These are phyloP conservation scores for Neofusicoccum kwambonambiense DNA, from an alignment of 2,329 filamentous ascomycete genomes.

Conservation along the genomic window DNA sequence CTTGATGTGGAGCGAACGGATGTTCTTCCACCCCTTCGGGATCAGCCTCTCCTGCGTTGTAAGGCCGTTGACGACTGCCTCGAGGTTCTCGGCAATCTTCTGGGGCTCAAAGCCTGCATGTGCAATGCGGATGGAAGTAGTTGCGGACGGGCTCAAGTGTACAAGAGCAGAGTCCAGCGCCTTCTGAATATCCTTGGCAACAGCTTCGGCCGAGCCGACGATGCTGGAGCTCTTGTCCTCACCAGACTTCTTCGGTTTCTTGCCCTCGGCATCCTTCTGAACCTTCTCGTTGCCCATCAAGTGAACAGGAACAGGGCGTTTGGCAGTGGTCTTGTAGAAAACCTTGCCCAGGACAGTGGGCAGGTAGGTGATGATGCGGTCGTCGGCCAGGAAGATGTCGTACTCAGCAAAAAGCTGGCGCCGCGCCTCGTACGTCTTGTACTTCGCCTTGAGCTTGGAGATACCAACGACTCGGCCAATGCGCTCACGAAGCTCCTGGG, in stretches of 20 bases:
- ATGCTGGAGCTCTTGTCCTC: slow-evolving; percentile 34
- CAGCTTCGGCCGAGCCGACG: slow-evolving; percentile 60
- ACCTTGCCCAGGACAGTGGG: slow-evolving; percentile 82
- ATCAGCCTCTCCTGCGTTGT: slow-evolving; percentile 69
- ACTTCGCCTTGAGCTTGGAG: slow-evolving; percentile 84
- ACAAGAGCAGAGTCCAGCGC: slow-evolving; percentile 76
- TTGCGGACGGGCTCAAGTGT: slow-evolving; percentile 73
- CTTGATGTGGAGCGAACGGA: slow-evolving; percentile 86
- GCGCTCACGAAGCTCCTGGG: slow-evolving; percentile 47
- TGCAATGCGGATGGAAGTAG: slow-evolving; percentile 77
- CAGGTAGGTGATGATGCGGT: slow-evolving; percentile 72
- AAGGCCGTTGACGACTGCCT: slow-evolving; percentile 61
- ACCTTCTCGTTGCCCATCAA: slow-evolving; percentile 65
- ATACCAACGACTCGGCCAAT: slow-evolving; percentile 70
- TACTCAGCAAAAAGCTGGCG: slow-evolving; percentile 82
- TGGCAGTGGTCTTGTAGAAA: slow-evolving; percentile 80
- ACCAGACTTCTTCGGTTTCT: slow-evolving; percentile 37
- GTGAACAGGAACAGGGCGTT: slow-evolving; percentile 81
- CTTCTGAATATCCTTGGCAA: slow-evolving; percentile 79
- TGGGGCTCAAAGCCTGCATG: slow-evolving; percentile 71
- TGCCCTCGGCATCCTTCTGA: slow-evolving; percentile 55
- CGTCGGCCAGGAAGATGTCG: slow-evolving; percentile 91
- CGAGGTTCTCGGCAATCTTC: slow-evolving; percentile 77
- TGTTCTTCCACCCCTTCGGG: slow-evolving; percentile 82
- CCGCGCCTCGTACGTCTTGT: slow-evolving; percentile 78